Percentiles rank a stretch among this genome's conserved stretches.
phyloP scores from a whole-genome alignment of 257 asterid species.

The Rhazya stricta region DNA sequence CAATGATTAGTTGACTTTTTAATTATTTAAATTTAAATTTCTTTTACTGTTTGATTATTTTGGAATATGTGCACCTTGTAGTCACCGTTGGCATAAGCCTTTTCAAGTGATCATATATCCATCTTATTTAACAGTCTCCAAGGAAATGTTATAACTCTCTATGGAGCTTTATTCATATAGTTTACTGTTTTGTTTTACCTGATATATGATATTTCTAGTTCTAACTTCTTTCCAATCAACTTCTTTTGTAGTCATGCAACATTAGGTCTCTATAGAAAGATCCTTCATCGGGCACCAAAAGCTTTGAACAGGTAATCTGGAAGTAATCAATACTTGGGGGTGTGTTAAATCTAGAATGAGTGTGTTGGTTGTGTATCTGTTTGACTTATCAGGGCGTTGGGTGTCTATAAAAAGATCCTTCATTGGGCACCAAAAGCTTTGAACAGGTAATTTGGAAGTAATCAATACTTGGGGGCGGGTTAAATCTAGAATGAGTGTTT shows the following conservation, averaged over 20 bases:
- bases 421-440: conserved; percentile 82
- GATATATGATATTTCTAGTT: neutral
- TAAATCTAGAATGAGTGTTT: neutral
- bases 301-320: conserved; percentile 62
- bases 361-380: neutral
- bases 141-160: neutral
- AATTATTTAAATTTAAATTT: neutral
- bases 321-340: conserved; percentile 8
- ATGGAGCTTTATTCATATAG: neutral
- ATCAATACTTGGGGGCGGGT: conserved; percentile 1
- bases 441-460: conserved; percentile 47
- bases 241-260: conserved; percentile 73
- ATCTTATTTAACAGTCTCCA: neutral
- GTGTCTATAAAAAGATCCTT: conserved; percentile 76
- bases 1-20: neutral
- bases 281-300: conserved; percentile 75
- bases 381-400: conserved; percentile 32
- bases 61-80: neutral
- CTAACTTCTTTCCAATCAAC: conserved; percentile 16
- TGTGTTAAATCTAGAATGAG: neutral
- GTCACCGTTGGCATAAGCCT: neutral
- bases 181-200: neutral
- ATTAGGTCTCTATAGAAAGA: conserved; percentile 85
- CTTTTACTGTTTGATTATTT: neutral
- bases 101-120: neutral